phyloP scores from a whole-genome alignment of 2,329 filamentous ascomycete species.

The Fragosphaeria purpurea region DNA sequence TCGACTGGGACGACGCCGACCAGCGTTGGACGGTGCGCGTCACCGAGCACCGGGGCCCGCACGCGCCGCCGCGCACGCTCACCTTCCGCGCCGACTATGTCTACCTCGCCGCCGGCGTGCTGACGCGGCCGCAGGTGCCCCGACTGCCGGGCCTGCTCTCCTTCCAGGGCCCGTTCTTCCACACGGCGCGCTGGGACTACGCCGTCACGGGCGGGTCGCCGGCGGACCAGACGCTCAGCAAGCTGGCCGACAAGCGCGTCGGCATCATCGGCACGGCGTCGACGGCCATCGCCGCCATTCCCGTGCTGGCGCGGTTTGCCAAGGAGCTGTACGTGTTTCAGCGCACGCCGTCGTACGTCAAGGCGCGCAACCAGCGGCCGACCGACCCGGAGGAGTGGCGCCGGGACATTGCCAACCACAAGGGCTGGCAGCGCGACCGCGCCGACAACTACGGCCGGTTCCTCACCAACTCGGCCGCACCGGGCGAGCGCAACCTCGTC shows the following conservation, averaged over 20 bases:
- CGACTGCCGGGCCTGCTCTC: conserved; percentile 44
- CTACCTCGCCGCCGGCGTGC: conserved; percentile 27
- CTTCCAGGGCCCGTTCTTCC: conserved; percentile 50
- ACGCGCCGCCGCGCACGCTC: conserved; percentile 17
- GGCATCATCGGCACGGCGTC: conserved; percentile 42
- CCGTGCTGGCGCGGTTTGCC: conserved; percentile 34
- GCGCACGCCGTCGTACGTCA: conserved; percentile 38
- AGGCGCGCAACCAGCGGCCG: conserved; percentile 25
- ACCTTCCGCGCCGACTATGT: conserved; percentile 30
- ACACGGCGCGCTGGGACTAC: conserved; percentile 49
- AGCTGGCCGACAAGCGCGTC: conserved; percentile 36
- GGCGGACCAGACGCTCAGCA: conserved; percentile 28
- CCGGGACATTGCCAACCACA: conserved; percentile 17
- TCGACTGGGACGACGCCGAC: conserved; percentile 30
- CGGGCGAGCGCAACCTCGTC: conserved; percentile 31
- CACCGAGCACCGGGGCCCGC: conserved; percentile 18
- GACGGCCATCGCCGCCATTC: conserved; percentile 35
- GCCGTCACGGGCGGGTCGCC: conserved; percentile 25
- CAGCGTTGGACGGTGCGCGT: conserved; percentile 15
- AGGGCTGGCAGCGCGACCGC: conserved; percentile 41
- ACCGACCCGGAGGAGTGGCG: conserved; percentile 31
- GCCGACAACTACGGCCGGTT: conserved; percentile 32
- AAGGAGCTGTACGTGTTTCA: conserved; percentile 47
- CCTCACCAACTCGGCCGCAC: conserved; percentile 23
- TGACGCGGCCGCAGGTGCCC: conserved; percentile 32